Base-by-base conservation (phyloP, 129 eudicot species). In the Artemisia argyi region DNA sequence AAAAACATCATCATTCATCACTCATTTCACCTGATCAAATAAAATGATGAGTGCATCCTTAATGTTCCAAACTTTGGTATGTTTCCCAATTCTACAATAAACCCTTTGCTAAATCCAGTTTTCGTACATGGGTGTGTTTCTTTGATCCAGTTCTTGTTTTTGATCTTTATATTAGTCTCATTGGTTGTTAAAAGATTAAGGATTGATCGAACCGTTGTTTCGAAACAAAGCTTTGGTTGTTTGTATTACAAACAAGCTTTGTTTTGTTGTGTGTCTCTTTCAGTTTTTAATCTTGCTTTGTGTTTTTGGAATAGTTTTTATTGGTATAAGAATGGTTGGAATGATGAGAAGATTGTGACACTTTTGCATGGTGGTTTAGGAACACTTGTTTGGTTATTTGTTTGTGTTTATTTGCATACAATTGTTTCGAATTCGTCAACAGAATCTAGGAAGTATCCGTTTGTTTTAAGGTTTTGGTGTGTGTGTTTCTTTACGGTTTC, bases 271-370 rank as follows among this genome's bases (percentile, higher is more conserved):
- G 59, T 84, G 73, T 60, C 55, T 70, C 81, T 90, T 19, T 80
- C 82, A 19, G 9, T 84, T 11, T 82, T 85, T 60, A 85, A 83
- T 73, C 74, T 90, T 32, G 85, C 49, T 44, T 68, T 87, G 18
- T 87, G 89, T 77, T 79, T 86, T 7, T 78, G 85, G 72, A 69
- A 74, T 73, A 71, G 77, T 22, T 90, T 94, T 11, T 89, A 79
- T 77, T 94, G 92, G 97, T 86, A 85, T 71, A 78, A 26, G 66
- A 87, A 20, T 80, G 97, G 92, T 10, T 90, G 92, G 98, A 73
- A 74, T 60, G 89, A 87, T 73, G 92, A 85, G 78, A 89, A 87
- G 74, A 75, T 83, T 39, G 68, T 83, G 0, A 81, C 86, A 68
- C 68, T 84, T 35, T 68, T 72, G 72, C 86, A 93, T 87, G 78